A percentile compares a stretch with the other conserved stretches of the same genome.
Evolutionary conservation across 768 basidiomycete species (phyloP).

Genomic region (Mycena rosella): DNA sequence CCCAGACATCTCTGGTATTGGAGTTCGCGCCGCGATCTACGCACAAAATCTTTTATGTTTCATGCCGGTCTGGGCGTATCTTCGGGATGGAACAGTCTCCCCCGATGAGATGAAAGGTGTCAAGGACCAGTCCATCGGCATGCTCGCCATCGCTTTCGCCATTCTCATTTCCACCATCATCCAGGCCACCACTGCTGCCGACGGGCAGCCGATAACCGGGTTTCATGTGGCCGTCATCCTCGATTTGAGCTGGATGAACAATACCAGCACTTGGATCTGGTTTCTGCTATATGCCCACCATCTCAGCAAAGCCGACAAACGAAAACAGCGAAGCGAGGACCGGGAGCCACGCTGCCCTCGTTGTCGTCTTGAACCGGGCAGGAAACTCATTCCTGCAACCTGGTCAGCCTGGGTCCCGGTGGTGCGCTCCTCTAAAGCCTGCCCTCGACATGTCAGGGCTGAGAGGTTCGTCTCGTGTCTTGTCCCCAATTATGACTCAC

Average conservation of each 20-base stretch:
- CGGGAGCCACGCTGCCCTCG: too few species aligned
- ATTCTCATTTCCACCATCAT: conserved; percentile 18
- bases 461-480: background rate
- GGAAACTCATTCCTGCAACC: conserved; percentile 7
- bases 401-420: background rate
- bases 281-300: conserved; percentile 3
- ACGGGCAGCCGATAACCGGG: background rate
- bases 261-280: too few species aligned
- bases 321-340: background rate
- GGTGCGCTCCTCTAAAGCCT: background rate
- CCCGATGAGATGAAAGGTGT: conserved; percentile 12
- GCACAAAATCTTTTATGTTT: conserved; percentile 19
- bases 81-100: conserved; percentile 16
- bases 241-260: conserved; percentile 13
- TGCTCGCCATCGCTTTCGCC: conserved; percentile 26
- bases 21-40: conserved; percentile 13
- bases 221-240: conserved; percentile 19
- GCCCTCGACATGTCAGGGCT: background rate
- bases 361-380: too few species aligned
- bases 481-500: background rate
- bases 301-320: background rate
- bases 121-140: conserved; percentile 25
- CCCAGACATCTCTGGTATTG: conserved; percentile 17
- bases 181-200: background rate
- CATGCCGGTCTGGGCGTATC: conserved; percentile 1